Evolutionary conservation across 1,139 yeast genomes (phyloP).

Genomic region (Geotrichum citri-aurantii): DNA sequence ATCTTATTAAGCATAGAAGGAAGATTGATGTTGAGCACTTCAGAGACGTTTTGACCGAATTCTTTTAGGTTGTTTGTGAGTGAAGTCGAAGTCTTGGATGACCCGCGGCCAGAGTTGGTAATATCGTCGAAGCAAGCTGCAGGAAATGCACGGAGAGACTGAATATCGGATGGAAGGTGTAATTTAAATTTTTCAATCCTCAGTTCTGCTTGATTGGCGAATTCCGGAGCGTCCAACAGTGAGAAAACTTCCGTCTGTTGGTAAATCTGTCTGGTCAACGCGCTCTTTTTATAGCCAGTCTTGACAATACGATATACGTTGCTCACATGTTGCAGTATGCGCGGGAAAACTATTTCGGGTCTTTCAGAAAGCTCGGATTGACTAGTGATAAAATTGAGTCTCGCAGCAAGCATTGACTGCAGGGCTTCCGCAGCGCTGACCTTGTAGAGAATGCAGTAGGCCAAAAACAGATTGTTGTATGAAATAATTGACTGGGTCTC

Average conservation of each 20-base stretch:
- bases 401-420: constrained; percentile 15
- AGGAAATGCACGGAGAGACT: constrained; percentile 48
- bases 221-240: constrained; percentile 26
- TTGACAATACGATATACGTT: constrained; percentile 23
- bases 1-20: constrained; percentile 18
- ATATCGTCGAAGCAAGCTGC: constrained; percentile 15
- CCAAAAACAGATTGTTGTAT: constrained; percentile 22
- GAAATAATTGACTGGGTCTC: constrained; percentile 12
- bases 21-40: constrained; percentile 17
- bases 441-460: constrained; percentile 22
- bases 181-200: constrained; percentile 65
- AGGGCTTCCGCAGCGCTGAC: constrained; percentile 19
- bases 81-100: constrained; percentile 17
- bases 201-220: constrained; percentile 22
- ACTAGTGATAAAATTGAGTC: constrained; percentile 6
- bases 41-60: constrained; percentile 20
- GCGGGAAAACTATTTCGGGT: constrained; percentile 7
- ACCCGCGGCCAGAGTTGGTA: constrained; percentile 14
- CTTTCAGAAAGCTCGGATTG: constrained; percentile 1
- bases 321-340: constrained; percentile 21
- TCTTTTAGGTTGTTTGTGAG: constrained; percentile 7
- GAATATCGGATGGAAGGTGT: constrained; percentile 81
- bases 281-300: constrained; percentile 24
- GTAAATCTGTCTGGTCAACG: constrained; percentile 20
- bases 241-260: constrained; percentile 25